Evolutionary conservation across 2,329 filamentous ascomycete genomes (phyloP), one percentile per base, ranked within the genome.

Genomic region (Juglanconis oblonga): DNA sequence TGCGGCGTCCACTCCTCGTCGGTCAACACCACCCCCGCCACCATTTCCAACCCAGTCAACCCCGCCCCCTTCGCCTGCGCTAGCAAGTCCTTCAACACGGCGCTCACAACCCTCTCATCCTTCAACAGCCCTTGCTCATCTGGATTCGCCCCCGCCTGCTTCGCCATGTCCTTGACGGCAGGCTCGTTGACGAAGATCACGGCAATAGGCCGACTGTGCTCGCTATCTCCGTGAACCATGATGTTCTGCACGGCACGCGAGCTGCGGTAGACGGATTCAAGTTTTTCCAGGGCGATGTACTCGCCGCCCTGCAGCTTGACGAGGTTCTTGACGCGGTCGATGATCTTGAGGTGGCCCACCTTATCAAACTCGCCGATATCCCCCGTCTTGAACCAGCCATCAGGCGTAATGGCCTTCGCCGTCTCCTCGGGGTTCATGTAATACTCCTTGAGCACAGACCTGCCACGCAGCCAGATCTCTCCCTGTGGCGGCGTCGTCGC

Each of bases 291-390:
- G 29, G 94, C 95, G 73, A 98, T 96, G 76, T 98, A 98, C 81
- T 98, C 94, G 67, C 94, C 94, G 62, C 93, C 92, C 65, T 91
- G 85, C 64, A 95, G 93, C 87, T 98, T 98, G 75, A 98, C 91
- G 58, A 98, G 81, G 77, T 98, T 98, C 87, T 98, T 98, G 86
- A 97, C 93, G 67, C 94, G 91, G 75, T 98, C 94, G 71, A 98
- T 93, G 72, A 98, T 88, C 67, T 82, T 85, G 66, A 98, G 77
- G 73, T 96, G 90, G 48, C 94, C 94, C 63, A 88, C 82, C 49
- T 79, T 72, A 74, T 94, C 88, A 69, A 94, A 95, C 73, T 97
- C 91, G 69, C 94, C 94, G 73, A 98, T 95, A 70, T 98, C 94
- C 63, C 94, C 94, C 14, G 92, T 96, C 83, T 90, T 94, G 84